Evolutionary conservation across 2,329 filamentous ascomycete species (phyloP).

Genomic region (Alternaria angustiovoidea): DNA sequence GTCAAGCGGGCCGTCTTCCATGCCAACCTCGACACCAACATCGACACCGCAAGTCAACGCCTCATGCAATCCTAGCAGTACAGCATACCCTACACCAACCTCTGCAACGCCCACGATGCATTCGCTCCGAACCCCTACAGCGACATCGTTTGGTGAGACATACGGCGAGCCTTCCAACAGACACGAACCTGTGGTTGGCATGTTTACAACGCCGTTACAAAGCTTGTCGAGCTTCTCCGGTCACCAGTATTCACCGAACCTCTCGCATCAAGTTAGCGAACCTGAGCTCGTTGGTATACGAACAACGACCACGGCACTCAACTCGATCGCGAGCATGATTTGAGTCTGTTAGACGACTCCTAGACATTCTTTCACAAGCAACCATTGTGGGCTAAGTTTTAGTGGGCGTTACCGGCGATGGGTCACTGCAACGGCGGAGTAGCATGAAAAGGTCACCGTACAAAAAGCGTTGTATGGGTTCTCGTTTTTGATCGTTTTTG

Average conservation of each 20-base stretch:
- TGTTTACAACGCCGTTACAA: conserved; percentile 46
- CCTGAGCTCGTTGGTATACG: conserved; percentile 48
- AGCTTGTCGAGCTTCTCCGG: conserved; percentile 33
- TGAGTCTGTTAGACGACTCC: conserved; percentile 2
- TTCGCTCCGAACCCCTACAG: conserved; percentile 31
- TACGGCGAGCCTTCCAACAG: conserved; percentile 19
- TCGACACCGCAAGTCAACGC: conserved; percentile 29
- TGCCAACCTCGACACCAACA: conserved; percentile 32
- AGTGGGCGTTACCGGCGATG: neutral
- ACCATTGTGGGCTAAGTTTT: neutral
- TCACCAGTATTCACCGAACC: conserved; percentile 23
- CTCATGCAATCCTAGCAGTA: conserved; percentile 28
- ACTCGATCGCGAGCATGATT: conserved; percentile 50
- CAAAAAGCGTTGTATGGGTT: neutral
- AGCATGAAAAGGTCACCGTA: neutral
- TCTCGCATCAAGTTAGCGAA: conserved; percentile 43
- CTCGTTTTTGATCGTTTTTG: conserved; percentile 1
- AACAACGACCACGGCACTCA: conserved; percentile 39
- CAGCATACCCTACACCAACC: conserved; percentile 38
- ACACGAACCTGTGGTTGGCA: conserved; percentile 37
- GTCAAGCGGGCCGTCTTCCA: conserved; percentile 24
- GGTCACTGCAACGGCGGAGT: neutral
- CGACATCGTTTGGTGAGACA: conserved; percentile 23
- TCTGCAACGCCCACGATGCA: conserved; percentile 33
- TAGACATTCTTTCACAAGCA: neutral